Percentiles rank a stretch among this genome's conserved stretches.
phyloP scores from a whole-genome alignment of 495 filamentous ascomycete genomes.

The Xylaria intraflava region DNA sequence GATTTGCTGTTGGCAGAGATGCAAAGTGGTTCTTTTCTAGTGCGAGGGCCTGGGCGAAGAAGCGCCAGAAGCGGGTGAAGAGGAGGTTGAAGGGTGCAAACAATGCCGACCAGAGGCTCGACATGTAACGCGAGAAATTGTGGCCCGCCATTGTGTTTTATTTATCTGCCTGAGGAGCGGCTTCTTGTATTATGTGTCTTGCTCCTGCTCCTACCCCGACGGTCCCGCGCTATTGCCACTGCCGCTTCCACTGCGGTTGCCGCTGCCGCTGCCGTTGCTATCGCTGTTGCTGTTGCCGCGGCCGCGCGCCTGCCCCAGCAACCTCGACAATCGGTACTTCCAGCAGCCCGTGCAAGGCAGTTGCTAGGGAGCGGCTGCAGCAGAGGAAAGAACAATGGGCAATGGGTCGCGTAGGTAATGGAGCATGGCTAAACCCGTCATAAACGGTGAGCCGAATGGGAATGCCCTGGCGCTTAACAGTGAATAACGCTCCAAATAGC shows the following conservation, averaged over 20 bases:
- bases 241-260: not conserved
- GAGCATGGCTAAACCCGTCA: too few species aligned
- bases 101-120: conserved; percentile 26
- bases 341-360: not conserved
- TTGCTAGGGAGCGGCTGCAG: too few species aligned
- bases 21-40: not conserved
- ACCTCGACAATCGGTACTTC: not conserved
- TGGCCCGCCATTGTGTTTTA: conserved; percentile 26
- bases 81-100: conserved; percentile 30
- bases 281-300: not conserved
- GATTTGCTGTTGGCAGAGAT: not conserved
- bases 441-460: not conserved
- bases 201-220: not conserved
- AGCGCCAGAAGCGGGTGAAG: conserved; percentile 20
- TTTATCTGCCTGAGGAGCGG: conserved; percentile 10
- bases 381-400: too few species aligned
- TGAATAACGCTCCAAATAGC: not conserved
- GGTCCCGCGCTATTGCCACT: not conserved
- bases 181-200: conserved; percentile 9
- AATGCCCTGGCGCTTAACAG: not conserved
- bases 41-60: conserved; percentile 13
- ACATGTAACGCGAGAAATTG: conserved; percentile 29
- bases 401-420: not conserved
- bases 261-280: not conserved
- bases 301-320: not conserved